Percentiles rank a stretch among this genome's conserved stretches.
phyloP scores from a whole-genome alignment of 2,329 filamentous ascomycete genomes.

The Penicillium glabrum region DNA sequence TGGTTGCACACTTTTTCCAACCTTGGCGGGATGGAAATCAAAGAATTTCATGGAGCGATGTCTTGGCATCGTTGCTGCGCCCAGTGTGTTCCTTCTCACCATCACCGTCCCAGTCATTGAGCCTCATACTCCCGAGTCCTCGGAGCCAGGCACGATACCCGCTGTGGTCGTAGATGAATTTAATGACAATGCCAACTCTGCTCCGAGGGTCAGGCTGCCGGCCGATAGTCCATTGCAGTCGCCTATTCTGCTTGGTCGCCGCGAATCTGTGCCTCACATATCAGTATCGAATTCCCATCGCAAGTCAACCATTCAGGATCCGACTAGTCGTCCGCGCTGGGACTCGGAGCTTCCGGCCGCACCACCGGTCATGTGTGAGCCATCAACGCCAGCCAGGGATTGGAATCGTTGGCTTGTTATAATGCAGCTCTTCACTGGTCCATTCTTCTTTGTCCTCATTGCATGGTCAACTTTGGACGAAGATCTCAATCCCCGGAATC shows the following conservation, averaged over 20 bases:
- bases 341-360: slow-evolving; percentile 43
- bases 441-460: slow-evolving; percentile 76
- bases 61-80: slow-evolving; percentile 78
- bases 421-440: slow-evolving; percentile 82
- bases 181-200: slow-evolving; percentile 8
- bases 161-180: slow-evolving; percentile 25
- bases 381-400: slow-evolving; percentile 40
- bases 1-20: slow-evolving; percentile 78
- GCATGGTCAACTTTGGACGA: slow-evolving; percentile 62
- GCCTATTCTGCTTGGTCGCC: slow-evolving; percentile 15
- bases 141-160: slow-evolving; percentile 38
- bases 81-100: slow-evolving; percentile 85
- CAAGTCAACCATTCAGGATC: slow-evolving; percentile 19
- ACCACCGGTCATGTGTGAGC: slow-evolving; percentile 17
- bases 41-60: slow-evolving; percentile 85
- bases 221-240: slow-evolving; percentile 37
- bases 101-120: slow-evolving; percentile 92
- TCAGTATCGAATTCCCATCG: slow-evolving; percentile 7
- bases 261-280: slow-evolving; percentile 6
- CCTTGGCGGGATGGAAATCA: slow-evolving; percentile 74
- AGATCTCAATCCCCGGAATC: slow-evolving; percentile 50
- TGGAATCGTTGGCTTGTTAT: slow-evolving; percentile 94
- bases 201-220: slow-evolving; percentile 33
- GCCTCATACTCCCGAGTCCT: slow-evolving; percentile 55
- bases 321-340: slow-evolving; percentile 24